Conservation (phyloP, 176 grass and related monocot genomes). For the Canna indica region DNA sequence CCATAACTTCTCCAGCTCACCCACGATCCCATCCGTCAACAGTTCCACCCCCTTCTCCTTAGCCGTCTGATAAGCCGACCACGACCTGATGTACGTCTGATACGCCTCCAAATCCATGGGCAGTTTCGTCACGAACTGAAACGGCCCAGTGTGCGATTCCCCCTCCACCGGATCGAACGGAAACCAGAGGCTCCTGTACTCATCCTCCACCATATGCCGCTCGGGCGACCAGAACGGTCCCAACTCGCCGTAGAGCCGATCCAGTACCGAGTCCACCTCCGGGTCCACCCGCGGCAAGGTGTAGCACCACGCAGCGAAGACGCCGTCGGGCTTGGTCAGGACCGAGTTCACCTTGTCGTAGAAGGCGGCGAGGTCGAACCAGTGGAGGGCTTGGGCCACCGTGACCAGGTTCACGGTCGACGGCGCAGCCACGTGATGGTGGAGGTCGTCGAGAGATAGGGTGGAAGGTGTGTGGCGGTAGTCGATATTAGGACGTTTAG, state of each 20-base stretch:
- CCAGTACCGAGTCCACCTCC: conserved; percentile 51
- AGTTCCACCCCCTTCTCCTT: conserved; percentile 58
- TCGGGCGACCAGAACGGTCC: conserved; percentile 47
- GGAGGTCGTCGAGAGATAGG: conserved; percentile 24
- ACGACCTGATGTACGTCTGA: conserved; percentile 68
- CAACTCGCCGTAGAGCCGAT: conserved; percentile 43
- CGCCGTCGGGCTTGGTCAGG: conserved; percentile 30
- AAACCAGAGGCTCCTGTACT: conserved; percentile 51
- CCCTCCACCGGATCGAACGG: conserved; percentile 56
- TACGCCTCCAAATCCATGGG: conserved; percentile 46
- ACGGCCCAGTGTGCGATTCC: conserved; percentile 41
- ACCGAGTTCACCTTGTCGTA: conserved; percentile 43
- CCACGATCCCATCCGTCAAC: conserved; percentile 34
- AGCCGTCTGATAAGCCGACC: conserved; percentile 88
- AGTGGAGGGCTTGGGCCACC: conserved; percentile 86
- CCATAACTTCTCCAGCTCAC: conserved; percentile 40
- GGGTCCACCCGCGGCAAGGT: conserved; percentile 43
- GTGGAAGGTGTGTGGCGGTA: conserved; percentile 47
- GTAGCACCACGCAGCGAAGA: conserved; percentile 91
- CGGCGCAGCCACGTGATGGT: conserved; percentile 32
- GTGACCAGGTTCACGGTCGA: conserved; percentile 55
- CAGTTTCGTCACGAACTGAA: conserved; percentile 51
- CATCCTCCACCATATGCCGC: conserved; percentile 53
- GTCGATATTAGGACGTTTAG: conserved; percentile 33
- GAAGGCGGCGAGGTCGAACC: conserved; percentile 68